phyloP scores from a whole-genome alignment of 208 protist species.

The Leishmania tarentolae region DNA sequence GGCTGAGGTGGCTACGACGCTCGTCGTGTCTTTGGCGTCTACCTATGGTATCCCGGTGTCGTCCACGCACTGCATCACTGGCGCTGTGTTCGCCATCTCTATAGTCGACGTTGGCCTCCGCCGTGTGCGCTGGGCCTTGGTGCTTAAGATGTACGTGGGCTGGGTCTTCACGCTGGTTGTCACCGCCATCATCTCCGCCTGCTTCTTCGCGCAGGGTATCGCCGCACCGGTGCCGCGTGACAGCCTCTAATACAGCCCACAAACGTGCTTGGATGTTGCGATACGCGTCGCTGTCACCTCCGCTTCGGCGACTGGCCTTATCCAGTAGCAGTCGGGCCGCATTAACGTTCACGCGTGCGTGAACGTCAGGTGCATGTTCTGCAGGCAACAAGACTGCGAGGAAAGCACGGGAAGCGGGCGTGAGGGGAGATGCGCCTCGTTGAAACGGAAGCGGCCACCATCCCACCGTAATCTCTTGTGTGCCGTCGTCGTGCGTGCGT shows the following conservation, averaged over 20 bases:
- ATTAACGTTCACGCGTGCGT: background rate
- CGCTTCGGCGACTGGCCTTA: background rate
- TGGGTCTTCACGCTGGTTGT: conserved; percentile 56
- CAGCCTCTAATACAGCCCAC: background rate
- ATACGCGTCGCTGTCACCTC: background rate
- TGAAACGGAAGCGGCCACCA: too few relatives aligned
- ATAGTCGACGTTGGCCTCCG: conserved; percentile 55
- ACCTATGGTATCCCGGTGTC: conserved; percentile 73
- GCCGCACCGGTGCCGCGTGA: conserved; percentile 24
- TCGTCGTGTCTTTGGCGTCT: conserved; percentile 71
- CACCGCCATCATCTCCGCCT: conserved; percentile 49
- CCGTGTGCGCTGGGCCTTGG: conserved; percentile 46
- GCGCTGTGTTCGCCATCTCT: conserved; percentile 65
- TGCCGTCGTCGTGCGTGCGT: too few relatives aligned
- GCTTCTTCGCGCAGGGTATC: conserved; percentile 66
- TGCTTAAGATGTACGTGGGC: conserved; percentile 57
- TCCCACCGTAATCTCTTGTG: too few relatives aligned
- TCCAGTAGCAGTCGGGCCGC: too few relatives aligned
- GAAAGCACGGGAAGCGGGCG: too few relatives aligned
- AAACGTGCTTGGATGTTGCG: background rate
- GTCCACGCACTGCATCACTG: conserved; percentile 88
- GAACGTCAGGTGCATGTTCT: background rate
- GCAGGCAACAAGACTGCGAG: too few relatives aligned
- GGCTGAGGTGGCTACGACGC: conserved; percentile 63
- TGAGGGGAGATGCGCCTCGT: too few relatives aligned